Evolutionary conservation across 805 yeast genomes (phyloP).

Genomic region (Cyberlindnera xylosilytica): DNA sequence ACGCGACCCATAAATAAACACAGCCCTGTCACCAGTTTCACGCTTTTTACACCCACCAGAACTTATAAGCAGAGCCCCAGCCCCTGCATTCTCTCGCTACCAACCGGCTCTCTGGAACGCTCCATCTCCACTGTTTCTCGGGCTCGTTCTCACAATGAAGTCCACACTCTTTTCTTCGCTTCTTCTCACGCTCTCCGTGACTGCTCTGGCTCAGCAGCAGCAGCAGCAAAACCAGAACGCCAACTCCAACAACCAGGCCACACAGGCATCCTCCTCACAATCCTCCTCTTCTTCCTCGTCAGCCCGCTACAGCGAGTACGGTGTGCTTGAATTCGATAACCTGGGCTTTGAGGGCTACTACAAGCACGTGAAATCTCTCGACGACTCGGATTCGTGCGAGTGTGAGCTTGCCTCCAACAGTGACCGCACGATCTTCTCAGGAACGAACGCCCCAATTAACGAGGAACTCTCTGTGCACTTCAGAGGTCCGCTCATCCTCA

Average conservation of each 20-base stretch:
- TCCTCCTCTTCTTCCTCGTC: slow-evolving; percentile 10
- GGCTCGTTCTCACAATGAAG: slow-evolving; percentile 5
- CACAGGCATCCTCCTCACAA: slow-evolving; percentile 6
- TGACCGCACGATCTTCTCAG: slow-evolving; percentile 43
- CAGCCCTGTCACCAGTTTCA: not conserved
- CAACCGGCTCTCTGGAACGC: too few species aligned
- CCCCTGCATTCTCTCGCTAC: not conserved
- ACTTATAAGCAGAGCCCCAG: not conserved
- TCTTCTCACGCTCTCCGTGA: slow-evolving; percentile 7
- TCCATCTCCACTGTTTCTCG: too few species aligned
- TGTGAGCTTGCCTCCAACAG: slow-evolving; percentile 46
- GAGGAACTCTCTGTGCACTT: slow-evolving; percentile 73
- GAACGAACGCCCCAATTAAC: slow-evolving; percentile 62
- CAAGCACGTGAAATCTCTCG: slow-evolving; percentile 42
- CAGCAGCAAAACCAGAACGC: not conserved
- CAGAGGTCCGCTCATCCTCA: slow-evolving; percentile 68
- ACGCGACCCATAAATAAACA: not conserved
- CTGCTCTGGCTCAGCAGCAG: not conserved
- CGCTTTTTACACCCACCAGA: not conserved
- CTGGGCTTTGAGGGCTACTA: slow-evolving; percentile 55
- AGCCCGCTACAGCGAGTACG: slow-evolving; percentile 26
- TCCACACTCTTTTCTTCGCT: slow-evolving; percentile 1
- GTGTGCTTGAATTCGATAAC: slow-evolving; percentile 47
- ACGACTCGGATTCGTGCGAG: slow-evolving; percentile 37
- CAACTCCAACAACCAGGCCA: too few species aligned